Evolutionary conservation across 1,139 yeast genomes (phyloP), one percentile per base, ranked within the genome.

Genomic region (Yamadazyma dendronema): DNA sequence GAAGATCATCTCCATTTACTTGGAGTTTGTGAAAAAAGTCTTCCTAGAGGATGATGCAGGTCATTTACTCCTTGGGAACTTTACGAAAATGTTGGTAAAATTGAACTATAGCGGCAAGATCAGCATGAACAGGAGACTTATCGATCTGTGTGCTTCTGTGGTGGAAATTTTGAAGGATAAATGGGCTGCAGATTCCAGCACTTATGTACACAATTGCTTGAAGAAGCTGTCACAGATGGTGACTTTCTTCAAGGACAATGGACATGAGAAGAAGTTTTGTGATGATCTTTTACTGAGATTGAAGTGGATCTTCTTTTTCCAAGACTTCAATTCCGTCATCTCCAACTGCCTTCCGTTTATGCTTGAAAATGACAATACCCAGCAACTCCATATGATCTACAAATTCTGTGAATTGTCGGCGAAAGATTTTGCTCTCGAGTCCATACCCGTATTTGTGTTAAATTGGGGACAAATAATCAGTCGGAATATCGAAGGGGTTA

Each of bases 271-370:
- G 9, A 37, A 35, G 2, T 61, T 63, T 36, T 40, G 56, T 14
- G 46, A 53, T 5, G 43, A 42, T 1, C 42, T 67, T 19, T 41
- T 55, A 14, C 30, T 39, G 10, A 52, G 53, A 31, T 47, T 66
- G 15, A 57, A 56, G 24, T 68, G 73, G 73, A 39, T 31, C 12
- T 47, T 58, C 33, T 48, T 67, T 1, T 65, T 67, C 34, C 43
- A 42, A 6, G 58, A 64, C 34, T 61, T 65, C 29, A 50, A 44
- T 28, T 37, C 41, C 5, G 40, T 57, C 3, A 40, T 62, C 5
- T 26, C 41, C 4, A 39, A 38, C 1, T 47, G 57, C 2, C 40
- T 65, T 10, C 59, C 63, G 0, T 17, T 28, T 32, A 36, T 64
- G 26, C 29, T 62, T 9, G 17, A 37, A 8, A 40, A 49, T 2